phyloP scores from a whole-genome alignment of 139 green algal species.

The Nannochloris sp. region DNA sequence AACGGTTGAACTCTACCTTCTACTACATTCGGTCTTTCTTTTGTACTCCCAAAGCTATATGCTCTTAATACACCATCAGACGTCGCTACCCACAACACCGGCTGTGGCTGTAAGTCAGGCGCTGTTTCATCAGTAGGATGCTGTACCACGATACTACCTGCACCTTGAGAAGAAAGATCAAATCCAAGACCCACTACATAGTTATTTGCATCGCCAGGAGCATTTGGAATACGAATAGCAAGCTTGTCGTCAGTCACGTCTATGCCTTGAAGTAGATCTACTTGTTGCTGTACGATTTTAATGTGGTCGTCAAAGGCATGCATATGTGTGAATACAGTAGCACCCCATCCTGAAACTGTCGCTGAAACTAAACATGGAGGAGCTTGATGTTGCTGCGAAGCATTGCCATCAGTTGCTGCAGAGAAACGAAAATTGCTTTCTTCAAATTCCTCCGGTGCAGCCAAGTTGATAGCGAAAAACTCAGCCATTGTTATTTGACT shows the following conservation, averaged over 20 bases:
- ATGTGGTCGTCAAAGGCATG: constrained; percentile 51
- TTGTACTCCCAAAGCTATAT: constrained; percentile 31
- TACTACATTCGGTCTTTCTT: not conserved
- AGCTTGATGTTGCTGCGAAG: not conserved
- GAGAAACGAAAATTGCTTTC: not conserved
- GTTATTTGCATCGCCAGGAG: constrained; percentile 37
- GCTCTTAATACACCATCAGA: constrained; percentile 46
- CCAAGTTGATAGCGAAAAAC: not conserved
- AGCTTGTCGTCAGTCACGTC: constrained; percentile 38
- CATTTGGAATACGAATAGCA: constrained; percentile 47
- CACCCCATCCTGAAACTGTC: constrained; percentile 25
- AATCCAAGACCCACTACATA: constrained; percentile 47
- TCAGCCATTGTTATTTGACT: not conserved
- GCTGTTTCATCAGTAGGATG: constrained; percentile 36
- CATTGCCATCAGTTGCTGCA: not conserved
- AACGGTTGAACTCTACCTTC: not conserved
- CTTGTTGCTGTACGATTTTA: constrained; percentile 17
- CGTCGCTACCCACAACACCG: constrained; percentile 40
- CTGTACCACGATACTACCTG: not conserved
- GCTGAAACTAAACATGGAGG: constrained; percentile 18
- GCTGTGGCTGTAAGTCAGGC: constrained; percentile 26
- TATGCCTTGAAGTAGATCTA: not conserved
- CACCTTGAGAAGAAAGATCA: constrained; percentile 17
- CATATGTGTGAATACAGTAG: constrained; percentile 31
- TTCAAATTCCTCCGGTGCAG: not conserved